phyloP scores from a whole-genome alignment of 192 early-diverging fungal genomes.

The Paraglomus brasilianum region DNA sequence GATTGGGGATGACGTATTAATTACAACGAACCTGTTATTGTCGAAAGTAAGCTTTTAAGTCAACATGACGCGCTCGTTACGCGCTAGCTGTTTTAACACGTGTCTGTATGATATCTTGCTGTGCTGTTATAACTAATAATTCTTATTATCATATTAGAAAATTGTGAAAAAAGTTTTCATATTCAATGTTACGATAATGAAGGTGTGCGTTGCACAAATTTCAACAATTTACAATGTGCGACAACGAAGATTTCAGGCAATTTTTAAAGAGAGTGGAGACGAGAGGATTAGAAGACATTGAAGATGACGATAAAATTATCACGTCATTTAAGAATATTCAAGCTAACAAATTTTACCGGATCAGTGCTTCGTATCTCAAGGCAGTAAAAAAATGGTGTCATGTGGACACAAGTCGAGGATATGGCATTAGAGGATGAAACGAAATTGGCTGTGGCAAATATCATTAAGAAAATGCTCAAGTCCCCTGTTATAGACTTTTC shows the following conservation, averaged over 20 bases:
- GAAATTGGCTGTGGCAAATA: background rate
- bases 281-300: conserved; percentile 7
- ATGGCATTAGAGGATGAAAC: conserved; percentile 16
- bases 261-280: conserved; percentile 10
- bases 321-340: background rate
- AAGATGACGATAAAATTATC: conserved; percentile 4
- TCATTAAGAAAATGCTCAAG: conserved; percentile 1
- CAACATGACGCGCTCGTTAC: no score
- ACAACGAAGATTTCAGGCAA: background rate
- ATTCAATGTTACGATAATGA: conserved; percentile 16
- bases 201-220: conserved; percentile 11
- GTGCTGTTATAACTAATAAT: no score
- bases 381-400: background rate
- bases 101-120: no score
- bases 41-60: no score
- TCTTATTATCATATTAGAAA: no score
- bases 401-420: conserved; percentile 19
- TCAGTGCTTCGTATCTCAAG: conserved; percentile 8
- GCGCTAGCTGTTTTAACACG: no score
- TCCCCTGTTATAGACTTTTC: conserved; percentile 4
- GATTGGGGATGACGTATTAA: no score
- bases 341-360: conserved; percentile 6
- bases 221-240: conserved; percentile 6
- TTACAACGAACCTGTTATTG: no score
- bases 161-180: no score